Conservation (phyloP, 768 basidiomycete species). For the Cystobasidium ongulense region DNA sequence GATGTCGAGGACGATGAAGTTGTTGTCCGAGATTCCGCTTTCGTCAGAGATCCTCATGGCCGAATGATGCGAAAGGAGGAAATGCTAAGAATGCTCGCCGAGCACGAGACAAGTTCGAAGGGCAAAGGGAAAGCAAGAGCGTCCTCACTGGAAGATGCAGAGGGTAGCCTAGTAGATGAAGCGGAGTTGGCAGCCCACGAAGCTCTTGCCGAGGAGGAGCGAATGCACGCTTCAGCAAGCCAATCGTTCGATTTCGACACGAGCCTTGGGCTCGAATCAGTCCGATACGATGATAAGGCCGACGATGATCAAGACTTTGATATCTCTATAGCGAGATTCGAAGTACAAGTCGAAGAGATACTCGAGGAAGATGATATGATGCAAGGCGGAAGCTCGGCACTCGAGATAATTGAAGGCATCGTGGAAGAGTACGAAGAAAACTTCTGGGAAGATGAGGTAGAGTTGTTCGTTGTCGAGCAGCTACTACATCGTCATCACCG, state of each 20-base stretch:
- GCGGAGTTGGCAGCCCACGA: background rate
- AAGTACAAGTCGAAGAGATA: background rate
- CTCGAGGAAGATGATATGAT: background rate
- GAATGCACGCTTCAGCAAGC: background rate
- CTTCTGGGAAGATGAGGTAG: background rate
- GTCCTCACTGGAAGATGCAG: background rate
- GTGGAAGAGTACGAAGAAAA: background rate
- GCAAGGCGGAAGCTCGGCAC: too few relatives aligned
- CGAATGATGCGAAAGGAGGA: conserved; percentile 11
- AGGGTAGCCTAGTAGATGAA: background rate
- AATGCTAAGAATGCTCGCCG: background rate
- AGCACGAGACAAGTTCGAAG: background rate
- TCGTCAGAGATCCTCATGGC: conserved; percentile 1
- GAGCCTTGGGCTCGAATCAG: background rate
- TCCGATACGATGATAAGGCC: too few relatives aligned
- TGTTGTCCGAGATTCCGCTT: background rate
- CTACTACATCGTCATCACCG: background rate
- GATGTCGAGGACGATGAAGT: conserved; percentile 13
- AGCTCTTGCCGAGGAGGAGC: background rate
- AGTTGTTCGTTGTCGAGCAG: background rate
- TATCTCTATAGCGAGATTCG: background rate
- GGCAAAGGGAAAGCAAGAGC: background rate
- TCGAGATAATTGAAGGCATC: background rate
- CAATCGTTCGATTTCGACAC: background rate
- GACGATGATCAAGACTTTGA: background rate